Base-by-base conservation (phyloP, 75 land plant species). In the Picea glauca region DNA sequence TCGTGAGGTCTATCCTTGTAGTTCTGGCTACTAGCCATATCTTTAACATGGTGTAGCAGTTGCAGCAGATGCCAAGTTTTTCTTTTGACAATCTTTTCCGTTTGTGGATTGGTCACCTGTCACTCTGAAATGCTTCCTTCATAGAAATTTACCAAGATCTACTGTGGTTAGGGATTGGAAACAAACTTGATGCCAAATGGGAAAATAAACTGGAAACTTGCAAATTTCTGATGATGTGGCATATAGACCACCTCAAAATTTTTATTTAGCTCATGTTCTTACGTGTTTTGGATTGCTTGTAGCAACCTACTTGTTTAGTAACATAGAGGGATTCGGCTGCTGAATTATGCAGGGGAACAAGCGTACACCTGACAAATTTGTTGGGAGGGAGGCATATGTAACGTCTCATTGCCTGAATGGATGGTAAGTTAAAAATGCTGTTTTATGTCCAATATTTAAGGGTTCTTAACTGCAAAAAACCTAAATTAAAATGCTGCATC, bases 361-460 rank as follows among this genome's bases (percentile, higher is more conserved):
- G 83, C 83, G 98, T 58, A 94, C 98, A 13, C 96, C 98, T 31
- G 96, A 93, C 57, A 94, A 89, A 82, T 93, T 94, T 84, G 95
- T 94, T 79, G 98, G 98, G 9, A 88, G 91, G 78, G 98, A 94
- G 82, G 98, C 98, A 54, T 76, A 91, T 40, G 88, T 94, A 54
- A 93, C 95, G 58, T 91, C 98, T 73, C 92, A 91, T 81, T 93
- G 98, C 82, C 80, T 94, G 26, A 94, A 94, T 82, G 97, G 97
- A 80, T 94, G 97, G 97, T 94, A 62, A 81, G 85, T 82, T 83
- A 30, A 18, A 66, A 32, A 18, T 43, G 74, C 50, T 40, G 7
- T 43, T 5, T 43, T 20, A 78, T 9, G 76, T 33, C 32, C 33
- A 20, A 30, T 63, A 32, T n/a, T 65, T 20, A 31, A 26, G 17